These are phyloP conservation scores for Paracamarosporium sp. DNA, from an alignment of 2,329 filamentous ascomycete genomes.

Conservation along the genomic window DNA sequence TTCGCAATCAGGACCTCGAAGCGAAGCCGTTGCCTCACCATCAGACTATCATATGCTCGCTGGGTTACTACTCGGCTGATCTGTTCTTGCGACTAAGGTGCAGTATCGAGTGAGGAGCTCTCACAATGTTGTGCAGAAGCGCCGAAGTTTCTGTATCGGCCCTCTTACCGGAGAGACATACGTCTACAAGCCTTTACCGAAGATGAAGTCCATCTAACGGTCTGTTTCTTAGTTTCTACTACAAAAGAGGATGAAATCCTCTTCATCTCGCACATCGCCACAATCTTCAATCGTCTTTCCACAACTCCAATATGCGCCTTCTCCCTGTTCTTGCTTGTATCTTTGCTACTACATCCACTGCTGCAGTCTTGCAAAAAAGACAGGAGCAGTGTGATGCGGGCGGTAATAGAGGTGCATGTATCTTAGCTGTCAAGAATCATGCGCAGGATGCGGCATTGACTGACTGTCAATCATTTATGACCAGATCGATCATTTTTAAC, in stretches of 20 bases:
- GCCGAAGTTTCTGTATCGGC: not conserved
- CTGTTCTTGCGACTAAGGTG: not conserved
- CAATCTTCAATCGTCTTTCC: not conserved
- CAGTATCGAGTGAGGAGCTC: not conserved
- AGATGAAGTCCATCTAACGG: not conserved
- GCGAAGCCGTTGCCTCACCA: not conserved
- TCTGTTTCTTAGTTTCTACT: not conserved
- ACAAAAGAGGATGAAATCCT: constrained; percentile 6
- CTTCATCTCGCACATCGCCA: not conserved
- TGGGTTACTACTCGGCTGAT: not conserved
- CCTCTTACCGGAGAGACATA: constrained; percentile 1
- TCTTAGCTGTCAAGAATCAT: constrained; percentile 23
- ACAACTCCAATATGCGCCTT: constrained; percentile 30
- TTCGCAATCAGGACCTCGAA: constrained; percentile 1
- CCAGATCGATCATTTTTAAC: not conserved
- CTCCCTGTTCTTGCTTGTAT: constrained; percentile 15
- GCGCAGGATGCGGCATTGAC: constrained; percentile 3
- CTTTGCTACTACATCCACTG: constrained; percentile 16
- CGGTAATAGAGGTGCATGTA: not conserved
- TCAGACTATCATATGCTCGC: constrained; percentile 1
- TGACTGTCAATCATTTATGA: not conserved
- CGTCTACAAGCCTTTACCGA: not conserved
- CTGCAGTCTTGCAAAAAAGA: constrained; percentile 23
- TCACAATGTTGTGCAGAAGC: constrained; percentile 5
- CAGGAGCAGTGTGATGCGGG: constrained; percentile 9